Evolutionary conservation across 2,329 filamentous ascomycete species (phyloP).

Genomic region (Verticillium nubilum): DNA sequence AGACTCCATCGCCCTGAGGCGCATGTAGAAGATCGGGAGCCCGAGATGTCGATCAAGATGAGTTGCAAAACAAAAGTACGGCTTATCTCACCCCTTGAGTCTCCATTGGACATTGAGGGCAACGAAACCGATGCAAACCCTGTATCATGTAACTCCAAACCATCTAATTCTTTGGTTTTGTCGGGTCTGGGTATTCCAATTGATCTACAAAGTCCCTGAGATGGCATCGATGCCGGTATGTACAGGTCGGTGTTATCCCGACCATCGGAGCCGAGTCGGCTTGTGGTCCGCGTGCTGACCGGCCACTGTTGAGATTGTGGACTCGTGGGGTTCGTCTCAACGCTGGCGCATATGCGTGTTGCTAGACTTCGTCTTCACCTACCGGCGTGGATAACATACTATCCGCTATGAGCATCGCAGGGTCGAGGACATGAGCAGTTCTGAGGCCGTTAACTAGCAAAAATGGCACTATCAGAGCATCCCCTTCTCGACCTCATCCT

Average conservation of each 20-base stretch:
- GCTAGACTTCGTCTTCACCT: no score
- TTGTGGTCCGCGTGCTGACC: not conserved
- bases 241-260: not conserved
- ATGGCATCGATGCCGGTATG: not conserved
- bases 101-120: not conserved
- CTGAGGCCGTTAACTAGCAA: no score
- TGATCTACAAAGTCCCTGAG: not conserved
- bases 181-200: not conserved
- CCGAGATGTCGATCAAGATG: not conserved
- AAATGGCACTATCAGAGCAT: constrained; percentile 83
- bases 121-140: not conserved
- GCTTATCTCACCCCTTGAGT: not conserved
- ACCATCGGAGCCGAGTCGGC: not conserved
- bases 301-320: not conserved
- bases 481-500: constrained; percentile 81
- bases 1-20: not conserved
- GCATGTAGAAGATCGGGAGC: not conserved
- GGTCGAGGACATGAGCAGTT: no score
- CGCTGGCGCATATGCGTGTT: not conserved
- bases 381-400: no score
- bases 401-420: no score
- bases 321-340: not conserved
- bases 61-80: not conserved
- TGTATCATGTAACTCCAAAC: not conserved
- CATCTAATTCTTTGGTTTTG: not conserved